Conservation (phyloP, 2,329 filamentous ascomycete species). For the Trichoderma oligosporum region DNA sequence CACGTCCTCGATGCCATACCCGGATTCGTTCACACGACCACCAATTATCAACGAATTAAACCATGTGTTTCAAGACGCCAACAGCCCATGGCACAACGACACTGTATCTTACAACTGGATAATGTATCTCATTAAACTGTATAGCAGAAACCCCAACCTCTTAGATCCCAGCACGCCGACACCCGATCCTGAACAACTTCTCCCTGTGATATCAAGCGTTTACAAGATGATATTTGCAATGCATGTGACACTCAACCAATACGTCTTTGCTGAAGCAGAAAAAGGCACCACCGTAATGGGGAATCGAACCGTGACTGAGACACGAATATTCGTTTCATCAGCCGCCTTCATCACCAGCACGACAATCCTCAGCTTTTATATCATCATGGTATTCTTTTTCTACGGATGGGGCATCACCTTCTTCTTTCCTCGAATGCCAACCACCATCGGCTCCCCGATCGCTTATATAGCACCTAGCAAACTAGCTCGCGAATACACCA, state of each 20-base stretch:
- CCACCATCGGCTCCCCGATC: constrained; percentile 45
- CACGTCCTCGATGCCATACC: not conserved
- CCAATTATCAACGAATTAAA: not conserved
- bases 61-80: not conserved
- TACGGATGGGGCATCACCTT: constrained; percentile 41
- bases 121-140: constrained; percentile 42
- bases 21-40: not conserved
- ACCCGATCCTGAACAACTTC: constrained; percentile 24
- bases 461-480: constrained; percentile 46
- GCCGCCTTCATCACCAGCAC: constrained; percentile 45
- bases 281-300: constrained; percentile 16
- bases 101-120: constrained; percentile 42
- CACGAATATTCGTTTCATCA: constrained; percentile 46
- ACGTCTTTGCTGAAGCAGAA: constrained; percentile 33
- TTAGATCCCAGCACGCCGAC: constrained; percentile 31
- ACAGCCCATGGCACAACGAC: constrained; percentile 46
- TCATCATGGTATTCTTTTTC: constrained; percentile 39
- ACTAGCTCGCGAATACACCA: constrained; percentile 29
- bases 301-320: constrained; percentile 27
- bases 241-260: constrained; percentile 32
- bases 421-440: constrained; percentile 50
- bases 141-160: constrained; percentile 28
- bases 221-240: not conserved
- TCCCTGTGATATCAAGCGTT: constrained; percentile 14
- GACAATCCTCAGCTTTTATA: constrained; percentile 41